Evolutionary conservation across 2,329 filamentous ascomycete genomes (phyloP).

Genomic region (Huntiella savannae): DNA sequence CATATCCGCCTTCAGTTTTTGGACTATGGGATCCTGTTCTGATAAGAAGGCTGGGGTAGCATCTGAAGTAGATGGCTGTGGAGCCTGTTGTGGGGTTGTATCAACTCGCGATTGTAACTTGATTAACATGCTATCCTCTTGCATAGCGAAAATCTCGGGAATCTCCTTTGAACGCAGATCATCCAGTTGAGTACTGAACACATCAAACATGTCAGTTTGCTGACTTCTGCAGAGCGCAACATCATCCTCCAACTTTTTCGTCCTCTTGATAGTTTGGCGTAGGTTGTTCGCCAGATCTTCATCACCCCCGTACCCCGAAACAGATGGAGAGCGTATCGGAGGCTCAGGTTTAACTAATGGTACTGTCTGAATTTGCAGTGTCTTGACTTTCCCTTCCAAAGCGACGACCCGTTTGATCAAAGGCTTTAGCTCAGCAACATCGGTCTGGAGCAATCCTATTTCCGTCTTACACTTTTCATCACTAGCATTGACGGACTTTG

Average conservation of each 20-base stretch:
- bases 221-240: background rate
- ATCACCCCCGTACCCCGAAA: too few relatives aligned
- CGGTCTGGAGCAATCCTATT: background rate
- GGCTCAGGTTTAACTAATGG: too few relatives aligned
- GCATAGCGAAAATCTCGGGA: too few relatives aligned
- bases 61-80: too few relatives aligned
- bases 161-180: background rate
- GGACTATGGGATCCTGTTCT: too few relatives aligned
- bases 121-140: too few relatives aligned
- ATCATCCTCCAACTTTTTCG: background rate
- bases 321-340: too few relatives aligned
- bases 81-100: too few relatives aligned
- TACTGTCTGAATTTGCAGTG: background rate
- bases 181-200: background rate
- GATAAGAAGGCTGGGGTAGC: too few relatives aligned
- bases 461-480: background rate
- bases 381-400: background rate
- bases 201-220: background rate
- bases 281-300: background rate
- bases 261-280: background rate
- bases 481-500: background rate
- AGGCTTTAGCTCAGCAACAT: background rate
- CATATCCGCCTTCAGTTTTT: background rate
- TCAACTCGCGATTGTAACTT: too few relatives aligned
- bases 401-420: background rate